Evolutionary conservation across 129 eudicot genomes (phyloP).

Genomic region (Artemisia annua): DNA sequence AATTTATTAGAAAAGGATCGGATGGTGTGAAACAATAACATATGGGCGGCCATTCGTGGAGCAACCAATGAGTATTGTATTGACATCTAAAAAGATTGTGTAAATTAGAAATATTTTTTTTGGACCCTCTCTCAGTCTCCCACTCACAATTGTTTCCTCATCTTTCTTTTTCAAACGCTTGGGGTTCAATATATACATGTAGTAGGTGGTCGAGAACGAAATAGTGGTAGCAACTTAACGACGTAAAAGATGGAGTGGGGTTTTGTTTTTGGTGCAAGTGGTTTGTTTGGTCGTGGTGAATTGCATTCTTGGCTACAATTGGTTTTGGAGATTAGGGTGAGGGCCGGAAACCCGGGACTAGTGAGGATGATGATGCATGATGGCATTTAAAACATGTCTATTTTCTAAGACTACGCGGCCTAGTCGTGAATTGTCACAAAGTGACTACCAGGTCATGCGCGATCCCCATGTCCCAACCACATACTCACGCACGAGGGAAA

Average conservation of each 20-base stretch:
- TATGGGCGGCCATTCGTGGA: slow-evolving; percentile 35
- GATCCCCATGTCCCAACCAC: no score
- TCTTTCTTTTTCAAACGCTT: slow-evolving; percentile 3
- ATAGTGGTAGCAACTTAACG: neutral
- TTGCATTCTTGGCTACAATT: neutral
- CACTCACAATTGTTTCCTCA: slow-evolving; percentile 32
- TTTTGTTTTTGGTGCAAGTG: neutral
- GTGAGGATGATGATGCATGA: no score
- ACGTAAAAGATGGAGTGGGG: neutral
- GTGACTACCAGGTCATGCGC: no score
- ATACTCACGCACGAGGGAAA: no score
- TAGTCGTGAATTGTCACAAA: no score
- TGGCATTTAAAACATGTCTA: no score
- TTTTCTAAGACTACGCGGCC: no score
- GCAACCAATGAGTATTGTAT: slow-evolving; percentile 26
- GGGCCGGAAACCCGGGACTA: no score
- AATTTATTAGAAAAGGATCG: neutral
- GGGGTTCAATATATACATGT: neutral
- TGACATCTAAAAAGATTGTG: slow-evolving; percentile 27
- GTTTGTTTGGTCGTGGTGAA: neutral
- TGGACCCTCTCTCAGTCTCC: slow-evolving; percentile 33
- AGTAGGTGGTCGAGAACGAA: slow-evolving; percentile 22
- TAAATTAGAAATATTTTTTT: slow-evolving; percentile 22
- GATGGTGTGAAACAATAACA: slow-evolving; percentile 29
- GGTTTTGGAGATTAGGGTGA: slow-evolving; percentile 9